Conservation (phyloP, 2,329 filamentous ascomycete species). For the Neonectria ditissima region DNA sequence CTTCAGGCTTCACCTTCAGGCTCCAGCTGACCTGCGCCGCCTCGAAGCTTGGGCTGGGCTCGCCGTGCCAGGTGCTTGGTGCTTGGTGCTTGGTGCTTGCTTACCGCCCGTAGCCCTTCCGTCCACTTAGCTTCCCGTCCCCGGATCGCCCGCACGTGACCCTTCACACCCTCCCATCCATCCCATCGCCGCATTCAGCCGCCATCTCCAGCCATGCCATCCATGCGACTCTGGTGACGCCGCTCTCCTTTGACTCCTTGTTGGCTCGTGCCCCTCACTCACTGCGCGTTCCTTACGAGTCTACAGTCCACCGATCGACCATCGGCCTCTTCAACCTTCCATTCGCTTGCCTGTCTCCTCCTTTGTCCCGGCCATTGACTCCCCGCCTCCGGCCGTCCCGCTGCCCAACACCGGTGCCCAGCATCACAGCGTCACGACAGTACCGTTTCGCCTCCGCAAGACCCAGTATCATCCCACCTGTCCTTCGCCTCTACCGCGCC, state of each 20-base stretch:
- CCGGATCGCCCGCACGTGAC: slow-evolving; percentile 22
- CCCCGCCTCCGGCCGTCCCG: slow-evolving; percentile 29
- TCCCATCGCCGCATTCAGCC: slow-evolving; percentile 22
- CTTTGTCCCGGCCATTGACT: slow-evolving; percentile 28
- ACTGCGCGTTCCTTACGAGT: slow-evolving; percentile 18
- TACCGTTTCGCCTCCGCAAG: slow-evolving; percentile 2
- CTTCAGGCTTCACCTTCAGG: neutral
- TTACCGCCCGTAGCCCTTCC: slow-evolving; percentile 9
- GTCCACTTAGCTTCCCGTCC: slow-evolving; percentile 8
- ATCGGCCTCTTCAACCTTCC: slow-evolving; percentile 16
- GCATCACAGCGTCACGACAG: slow-evolving; percentile 10
- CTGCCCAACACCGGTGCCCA: slow-evolving; percentile 39
- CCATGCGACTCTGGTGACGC: slow-evolving; percentile 26
- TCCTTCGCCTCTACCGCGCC: slow-evolving; percentile 12
- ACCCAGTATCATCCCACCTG: slow-evolving; percentile 23
- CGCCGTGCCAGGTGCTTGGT: neutral
- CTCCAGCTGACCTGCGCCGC: slow-evolving; percentile 19
- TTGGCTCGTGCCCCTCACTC: slow-evolving; percentile 33
- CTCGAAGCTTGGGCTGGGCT: slow-evolving; percentile 26
- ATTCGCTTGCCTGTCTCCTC: slow-evolving; percentile 22
- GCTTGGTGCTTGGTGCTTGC: neutral
- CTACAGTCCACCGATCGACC: slow-evolving; percentile 16
- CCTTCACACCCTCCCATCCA: neutral
- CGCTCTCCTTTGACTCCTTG: slow-evolving; percentile 19
- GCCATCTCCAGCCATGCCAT: slow-evolving; percentile 26